Evolutionary conservation across 441 rosid species (phyloP).

Genomic region (Bruguiera hainesii): DNA sequence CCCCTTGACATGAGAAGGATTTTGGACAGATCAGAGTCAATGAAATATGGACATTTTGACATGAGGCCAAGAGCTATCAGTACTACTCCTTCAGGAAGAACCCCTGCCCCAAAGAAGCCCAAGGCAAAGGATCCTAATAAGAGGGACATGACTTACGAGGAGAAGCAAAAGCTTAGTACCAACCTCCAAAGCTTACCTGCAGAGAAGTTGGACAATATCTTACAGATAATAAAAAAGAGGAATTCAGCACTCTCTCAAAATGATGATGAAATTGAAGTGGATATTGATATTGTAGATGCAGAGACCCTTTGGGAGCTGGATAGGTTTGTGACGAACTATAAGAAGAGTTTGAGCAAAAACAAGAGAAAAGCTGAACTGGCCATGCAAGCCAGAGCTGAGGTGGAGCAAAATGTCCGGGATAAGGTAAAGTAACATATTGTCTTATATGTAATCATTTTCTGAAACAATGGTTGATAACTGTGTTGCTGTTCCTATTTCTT

Average conservation of each 20-base stretch:
- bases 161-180: constrained; percentile 94
- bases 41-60: constrained; percentile 39
- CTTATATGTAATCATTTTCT: constrained; percentile 1
- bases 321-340: constrained; percentile 91
- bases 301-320: constrained; percentile 99
- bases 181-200: constrained; percentile 85
- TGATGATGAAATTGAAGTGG: constrained; percentile 97
- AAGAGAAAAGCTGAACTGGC: constrained; percentile 96
- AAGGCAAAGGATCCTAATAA: constrained; percentile 96
- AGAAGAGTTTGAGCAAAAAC: constrained; percentile 89
- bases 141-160: constrained; percentile 98
- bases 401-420: constrained; percentile 45
- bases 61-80: constrained; percentile 43
- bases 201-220: constrained; percentile 88
- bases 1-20: constrained; percentile 79
- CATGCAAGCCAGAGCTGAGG: constrained; percentile 65
- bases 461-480: constrained; percentile 4
- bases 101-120: constrained; percentile 90
- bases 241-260: constrained; percentile 71
- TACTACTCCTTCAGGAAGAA: constrained; percentile 76
- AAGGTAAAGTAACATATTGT: constrained; percentile 39
- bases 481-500: constrained; percentile 7
- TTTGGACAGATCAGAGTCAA: constrained; percentile 71
- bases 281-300: constrained; percentile 94
- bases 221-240: constrained; percentile 89